These are phyloP conservation scores for Populus tremula DNA, from an alignment of 345 rosid genomes.

Conservation along the genomic window DNA sequence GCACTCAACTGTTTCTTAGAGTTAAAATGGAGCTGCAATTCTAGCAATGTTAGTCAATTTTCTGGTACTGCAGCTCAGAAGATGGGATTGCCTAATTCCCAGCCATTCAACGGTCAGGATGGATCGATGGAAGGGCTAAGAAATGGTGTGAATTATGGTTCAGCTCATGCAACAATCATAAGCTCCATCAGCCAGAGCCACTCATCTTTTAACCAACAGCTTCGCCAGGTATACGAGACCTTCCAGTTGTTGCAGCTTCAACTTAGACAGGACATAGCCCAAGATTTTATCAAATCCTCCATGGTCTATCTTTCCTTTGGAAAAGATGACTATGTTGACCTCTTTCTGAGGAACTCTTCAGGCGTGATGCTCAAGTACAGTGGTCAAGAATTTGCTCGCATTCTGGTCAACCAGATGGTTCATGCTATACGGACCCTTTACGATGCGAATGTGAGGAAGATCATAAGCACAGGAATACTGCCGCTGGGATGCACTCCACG, in stretches of 20 bases:
- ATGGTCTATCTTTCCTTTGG: constrained; percentile 67
- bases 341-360: constrained; percentile 45
- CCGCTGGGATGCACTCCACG: constrained; percentile 68
- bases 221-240: constrained; percentile 59
- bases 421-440: constrained; percentile 44
- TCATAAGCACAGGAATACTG: constrained; percentile 47
- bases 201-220: constrained; percentile 63
- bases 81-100: constrained; percentile 39
- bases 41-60: background rate
- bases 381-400: constrained; percentile 42
- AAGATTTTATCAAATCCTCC: constrained; percentile 39
- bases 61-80: constrained; percentile 43
- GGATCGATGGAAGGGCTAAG: constrained; percentile 43
- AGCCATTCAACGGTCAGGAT: constrained; percentile 49
- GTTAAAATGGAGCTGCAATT: background rate
- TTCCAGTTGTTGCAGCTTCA: constrained; percentile 54
- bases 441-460: constrained; percentile 43
- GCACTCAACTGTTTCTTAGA: background rate
- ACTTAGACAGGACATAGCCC: constrained; percentile 29
- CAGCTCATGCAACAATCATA: constrained; percentile 55
- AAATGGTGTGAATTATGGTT: constrained; percentile 53
- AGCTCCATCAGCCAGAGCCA: constrained; percentile 34
- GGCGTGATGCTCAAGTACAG: constrained; percentile 42
- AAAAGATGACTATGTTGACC: constrained; percentile 55
- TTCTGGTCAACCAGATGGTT: constrained; percentile 53